Evolutionary conservation across 2,329 filamentous ascomycete genomes (phyloP).

Genomic region (Camillea tinctor): DNA sequence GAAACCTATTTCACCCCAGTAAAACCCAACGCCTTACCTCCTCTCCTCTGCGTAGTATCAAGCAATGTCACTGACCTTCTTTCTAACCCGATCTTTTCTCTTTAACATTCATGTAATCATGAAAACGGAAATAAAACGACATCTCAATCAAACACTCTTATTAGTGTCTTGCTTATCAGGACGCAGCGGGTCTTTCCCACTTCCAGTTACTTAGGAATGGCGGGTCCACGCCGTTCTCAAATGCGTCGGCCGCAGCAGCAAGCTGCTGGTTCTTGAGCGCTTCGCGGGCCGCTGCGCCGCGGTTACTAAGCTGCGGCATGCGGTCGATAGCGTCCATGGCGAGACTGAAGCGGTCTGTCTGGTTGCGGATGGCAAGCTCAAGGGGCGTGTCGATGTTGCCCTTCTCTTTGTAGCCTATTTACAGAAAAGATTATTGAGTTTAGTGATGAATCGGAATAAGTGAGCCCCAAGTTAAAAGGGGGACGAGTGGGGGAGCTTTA

Average conservation of each 20-base stretch:
- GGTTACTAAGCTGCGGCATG: constrained; percentile 62
- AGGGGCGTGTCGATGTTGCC: constrained; percentile 81
- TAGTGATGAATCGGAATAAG: neutral
- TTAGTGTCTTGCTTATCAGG: neutral
- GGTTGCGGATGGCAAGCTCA: constrained; percentile 74
- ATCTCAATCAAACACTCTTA: too few species aligned
- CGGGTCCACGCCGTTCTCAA: constrained; percentile 69
- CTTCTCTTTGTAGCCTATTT: constrained; percentile 70
- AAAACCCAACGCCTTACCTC: neutral
- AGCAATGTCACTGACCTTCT: neutral
- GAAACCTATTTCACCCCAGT: too few species aligned
- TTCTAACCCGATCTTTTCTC: neutral
- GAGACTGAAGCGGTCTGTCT: constrained; percentile 73
- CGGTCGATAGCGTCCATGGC: constrained; percentile 75
- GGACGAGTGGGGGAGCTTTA: neutral
- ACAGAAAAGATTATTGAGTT: neutral
- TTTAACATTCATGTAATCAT: too few species aligned
- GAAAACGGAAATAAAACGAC: too few species aligned
- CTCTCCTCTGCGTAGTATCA: too few species aligned
- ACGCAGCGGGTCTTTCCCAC: constrained; percentile 40
- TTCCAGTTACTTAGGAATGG: constrained; percentile 63
- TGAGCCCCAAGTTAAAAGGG: neutral
- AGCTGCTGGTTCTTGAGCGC: constrained; percentile 64
- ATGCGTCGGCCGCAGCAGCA: constrained; percentile 61
- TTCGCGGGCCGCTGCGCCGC: constrained; percentile 61